Conservation (phyloP, 495 filamentous ascomycete species). For the Xylaria palmicola region DNA sequence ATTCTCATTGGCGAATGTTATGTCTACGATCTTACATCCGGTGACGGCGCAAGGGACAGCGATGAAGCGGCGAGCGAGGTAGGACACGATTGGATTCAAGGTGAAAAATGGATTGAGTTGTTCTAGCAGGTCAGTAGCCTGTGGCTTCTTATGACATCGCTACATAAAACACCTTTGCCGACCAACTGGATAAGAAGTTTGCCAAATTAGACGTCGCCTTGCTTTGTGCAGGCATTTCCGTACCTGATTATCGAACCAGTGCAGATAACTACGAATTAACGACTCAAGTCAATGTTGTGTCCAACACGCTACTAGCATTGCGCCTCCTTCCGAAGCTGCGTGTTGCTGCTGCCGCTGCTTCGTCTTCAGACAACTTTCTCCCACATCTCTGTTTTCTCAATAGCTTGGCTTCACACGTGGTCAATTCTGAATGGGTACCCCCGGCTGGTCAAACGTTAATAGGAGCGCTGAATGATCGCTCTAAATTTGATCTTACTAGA, state of each 20-base stretch:
- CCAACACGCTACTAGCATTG: constrained; percentile 21
- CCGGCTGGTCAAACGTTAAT: not conserved
- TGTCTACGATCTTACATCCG: too few relatives aligned
- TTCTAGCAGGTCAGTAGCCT: too few relatives aligned
- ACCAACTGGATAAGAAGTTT: constrained; percentile 16
- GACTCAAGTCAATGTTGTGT: constrained; percentile 26
- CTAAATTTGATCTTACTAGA: not conserved
- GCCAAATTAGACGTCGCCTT: constrained; percentile 25
- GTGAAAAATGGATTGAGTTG: too few relatives aligned
- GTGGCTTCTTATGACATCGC: too few relatives aligned
- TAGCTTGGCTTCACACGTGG: not conserved
- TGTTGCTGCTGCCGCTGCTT: not conserved
- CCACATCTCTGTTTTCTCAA: not conserved
- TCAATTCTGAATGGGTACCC: not conserved
- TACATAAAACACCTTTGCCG: constrained; percentile 12
- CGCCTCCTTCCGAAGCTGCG: constrained; percentile 22
- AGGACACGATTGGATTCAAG: too few relatives aligned
- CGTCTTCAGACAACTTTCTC: not conserved
- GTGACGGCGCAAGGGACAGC: too few relatives aligned
- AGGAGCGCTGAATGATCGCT: not conserved
- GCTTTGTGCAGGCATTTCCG: constrained; percentile 25
- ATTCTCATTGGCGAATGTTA: too few relatives aligned
- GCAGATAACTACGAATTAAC: constrained; percentile 20
- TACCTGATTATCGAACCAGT: not conserved
- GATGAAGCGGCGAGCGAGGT: too few relatives aligned